These are phyloP conservation scores for Dipodascus geniculatus DNA, from an alignment of 805 yeast genomes.

Conservation along the genomic window DNA sequence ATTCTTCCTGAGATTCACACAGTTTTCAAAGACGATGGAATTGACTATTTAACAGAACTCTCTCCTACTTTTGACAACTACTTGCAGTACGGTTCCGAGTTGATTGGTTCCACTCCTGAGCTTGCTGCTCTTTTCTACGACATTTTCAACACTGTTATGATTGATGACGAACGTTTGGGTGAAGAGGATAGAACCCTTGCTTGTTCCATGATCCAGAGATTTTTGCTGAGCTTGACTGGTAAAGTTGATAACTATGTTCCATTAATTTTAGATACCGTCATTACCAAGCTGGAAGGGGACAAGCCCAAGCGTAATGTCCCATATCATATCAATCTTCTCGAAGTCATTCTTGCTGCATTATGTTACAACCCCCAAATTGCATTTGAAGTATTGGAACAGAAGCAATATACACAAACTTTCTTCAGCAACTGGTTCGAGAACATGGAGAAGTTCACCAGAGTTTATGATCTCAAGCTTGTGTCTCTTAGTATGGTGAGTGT, in stretches of 20 bases:
- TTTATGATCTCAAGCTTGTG: slow-evolving; percentile 70
- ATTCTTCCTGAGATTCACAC: slow-evolving; percentile 41
- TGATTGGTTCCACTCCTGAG: slow-evolving; percentile 35
- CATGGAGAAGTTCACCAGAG: slow-evolving; percentile 47
- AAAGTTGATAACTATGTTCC: slow-evolving; percentile 36
- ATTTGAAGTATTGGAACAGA: slow-evolving; percentile 37
- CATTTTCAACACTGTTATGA: slow-evolving; percentile 31
- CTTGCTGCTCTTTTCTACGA: slow-evolving; percentile 39
- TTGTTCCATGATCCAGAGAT: slow-evolving; percentile 52
- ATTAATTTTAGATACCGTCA: slow-evolving; percentile 33
- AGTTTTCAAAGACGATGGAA: slow-evolving; percentile 30
- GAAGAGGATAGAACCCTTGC: slow-evolving; percentile 48
- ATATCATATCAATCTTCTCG: slow-evolving; percentile 40
- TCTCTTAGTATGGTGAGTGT: slow-evolving; percentile 54
- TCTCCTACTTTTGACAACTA: slow-evolving; percentile 64
- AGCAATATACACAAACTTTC: slow-evolving; percentile 36
- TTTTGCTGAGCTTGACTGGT: slow-evolving; percentile 46
- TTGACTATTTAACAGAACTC: slow-evolving; percentile 64
- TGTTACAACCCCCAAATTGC: slow-evolving; percentile 48
- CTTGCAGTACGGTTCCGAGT: slow-evolving; percentile 46
- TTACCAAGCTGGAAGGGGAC: slow-evolving; percentile 29
- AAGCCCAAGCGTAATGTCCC: slow-evolving; percentile 26
- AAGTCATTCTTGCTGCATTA: slow-evolving; percentile 53
- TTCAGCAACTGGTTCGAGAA: slow-evolving; percentile 57
- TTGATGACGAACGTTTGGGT: slow-evolving; percentile 34